phyloP scores from a whole-genome alignment of 371 early-diverging fungal genomes.

The Coemansia sp. region DNA sequence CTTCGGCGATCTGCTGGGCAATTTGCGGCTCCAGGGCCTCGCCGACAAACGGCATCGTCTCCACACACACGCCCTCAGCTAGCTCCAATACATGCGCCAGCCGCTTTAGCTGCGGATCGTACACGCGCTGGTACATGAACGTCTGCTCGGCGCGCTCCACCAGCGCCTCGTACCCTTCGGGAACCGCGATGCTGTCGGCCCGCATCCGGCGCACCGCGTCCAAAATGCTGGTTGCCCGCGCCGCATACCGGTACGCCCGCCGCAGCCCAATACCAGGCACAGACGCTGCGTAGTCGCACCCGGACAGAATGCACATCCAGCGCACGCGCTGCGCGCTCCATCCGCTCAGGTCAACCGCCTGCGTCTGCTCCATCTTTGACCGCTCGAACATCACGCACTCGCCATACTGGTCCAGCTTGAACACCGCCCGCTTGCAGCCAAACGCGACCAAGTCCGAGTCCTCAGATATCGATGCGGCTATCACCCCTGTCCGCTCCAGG shows the following conservation, averaged over 20 bases:
- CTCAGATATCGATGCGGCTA: conserved; percentile 89
- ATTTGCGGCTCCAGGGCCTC: conserved; percentile 46
- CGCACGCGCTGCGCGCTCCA: conserved; percentile 67
- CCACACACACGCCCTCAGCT: neutral
- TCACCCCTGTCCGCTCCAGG: conserved; percentile 68
- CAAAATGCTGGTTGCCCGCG: conserved; percentile 53
- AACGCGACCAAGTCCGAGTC: conserved; percentile 97
- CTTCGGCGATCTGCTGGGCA: conserved; percentile 57
- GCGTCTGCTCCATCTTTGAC: conserved; percentile 51
- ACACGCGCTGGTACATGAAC: conserved; percentile 82
- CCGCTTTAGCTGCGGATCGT: conserved; percentile 55
- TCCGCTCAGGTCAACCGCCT: conserved; percentile 55
- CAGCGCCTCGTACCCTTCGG: conserved; percentile 58
- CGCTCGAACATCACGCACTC: conserved; percentile 62
- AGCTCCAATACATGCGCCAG: conserved; percentile 17
- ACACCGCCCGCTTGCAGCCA: conserved; percentile 82
- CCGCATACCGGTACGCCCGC: conserved; percentile 71
- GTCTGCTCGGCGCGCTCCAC: conserved; percentile 76
- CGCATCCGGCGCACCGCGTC: conserved; percentile 52
- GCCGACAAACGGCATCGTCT: conserved; percentile 30
- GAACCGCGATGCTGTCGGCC: conserved; percentile 47
- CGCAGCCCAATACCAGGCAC: conserved; percentile 87
- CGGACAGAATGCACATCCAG: conserved; percentile 92
- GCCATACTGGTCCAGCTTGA: conserved; percentile 78
- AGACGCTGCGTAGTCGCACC: conserved; percentile 94